These are phyloP conservation scores for Dothideomycetes sp. DNA, from an alignment of 2,329 filamentous ascomycete species.

Conservation along the genomic window DNA sequence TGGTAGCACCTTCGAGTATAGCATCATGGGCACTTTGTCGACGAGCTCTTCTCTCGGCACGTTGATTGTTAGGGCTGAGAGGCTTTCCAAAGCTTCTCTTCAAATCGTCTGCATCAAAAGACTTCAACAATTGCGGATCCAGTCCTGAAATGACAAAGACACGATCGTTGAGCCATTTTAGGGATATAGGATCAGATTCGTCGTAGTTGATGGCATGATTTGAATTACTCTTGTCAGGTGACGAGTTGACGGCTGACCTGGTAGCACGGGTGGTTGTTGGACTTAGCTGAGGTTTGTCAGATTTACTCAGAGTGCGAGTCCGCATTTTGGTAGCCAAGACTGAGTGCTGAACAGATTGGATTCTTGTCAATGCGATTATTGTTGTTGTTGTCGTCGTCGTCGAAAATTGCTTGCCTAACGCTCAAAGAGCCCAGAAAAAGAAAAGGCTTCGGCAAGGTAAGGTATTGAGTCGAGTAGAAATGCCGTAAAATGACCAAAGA, in stretches of 20 bases:
- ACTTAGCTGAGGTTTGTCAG: conserved; percentile 2
- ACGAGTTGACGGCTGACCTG: conserved; percentile 2
- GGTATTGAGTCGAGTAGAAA: no score
- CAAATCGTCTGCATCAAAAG: conserved; percentile 7
- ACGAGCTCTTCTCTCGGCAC: conserved; percentile 6
- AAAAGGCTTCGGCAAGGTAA: no score
- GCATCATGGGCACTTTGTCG: conserved; percentile 8
- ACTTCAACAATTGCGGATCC: conserved; percentile 1
- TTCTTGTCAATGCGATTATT: no score
- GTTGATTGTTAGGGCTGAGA: conserved; percentile 1
- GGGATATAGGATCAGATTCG: conserved; percentile 4
- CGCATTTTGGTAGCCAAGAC: conserved; percentile 2
- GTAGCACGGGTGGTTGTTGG: conserved; percentile 1
- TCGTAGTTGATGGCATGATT: not conserved
- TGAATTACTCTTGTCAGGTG: conserved; percentile 2
- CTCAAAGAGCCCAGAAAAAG: no score
- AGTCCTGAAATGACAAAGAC: conserved; percentile 4
- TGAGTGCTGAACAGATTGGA: no score
- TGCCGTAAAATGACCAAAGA: no score
- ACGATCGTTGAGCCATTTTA: conserved; percentile 1
- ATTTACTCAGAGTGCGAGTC: conserved; percentile 8
- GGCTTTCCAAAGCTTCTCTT: conserved; percentile 1
- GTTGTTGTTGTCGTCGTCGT: no score
- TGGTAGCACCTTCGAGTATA: not conserved
- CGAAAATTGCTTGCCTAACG: no score